Conservation (phyloP, 1,139 yeast species). For the Zygosaccharomyces sapae region DNA sequence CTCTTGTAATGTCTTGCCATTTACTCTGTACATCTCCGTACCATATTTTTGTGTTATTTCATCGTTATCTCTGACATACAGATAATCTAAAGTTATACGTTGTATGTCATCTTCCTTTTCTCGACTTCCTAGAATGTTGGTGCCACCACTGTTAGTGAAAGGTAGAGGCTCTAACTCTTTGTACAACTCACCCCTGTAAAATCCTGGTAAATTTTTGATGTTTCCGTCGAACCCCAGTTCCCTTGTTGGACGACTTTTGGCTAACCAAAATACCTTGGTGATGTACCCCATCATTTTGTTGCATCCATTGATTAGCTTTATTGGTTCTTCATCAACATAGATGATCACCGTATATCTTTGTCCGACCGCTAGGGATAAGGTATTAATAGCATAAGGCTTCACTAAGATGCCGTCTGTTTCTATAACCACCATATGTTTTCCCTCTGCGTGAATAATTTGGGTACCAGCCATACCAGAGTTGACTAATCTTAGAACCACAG, state of each 20-base stretch:
- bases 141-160: background rate
- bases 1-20: conserved; percentile 26
- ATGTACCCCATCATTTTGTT: conserved; percentile 35
- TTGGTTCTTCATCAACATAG: conserved; percentile 37
- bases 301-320: conserved; percentile 29
- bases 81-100: conserved; percentile 22
- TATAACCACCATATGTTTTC: conserved; percentile 50
- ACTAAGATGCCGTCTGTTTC: conserved; percentile 73
- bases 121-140: conserved; percentile 9
- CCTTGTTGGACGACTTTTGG: background rate
- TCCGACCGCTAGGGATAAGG: conserved; percentile 64
- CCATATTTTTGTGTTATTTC: conserved; percentile 14
- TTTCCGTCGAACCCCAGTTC: conserved; percentile 3
- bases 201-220: conserved; percentile 23
- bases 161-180: conserved; percentile 20
- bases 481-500: conserved; percentile 42
- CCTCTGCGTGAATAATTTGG: conserved; percentile 43
- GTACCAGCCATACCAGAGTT: conserved; percentile 46
- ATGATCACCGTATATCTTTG: conserved; percentile 66
- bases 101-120: conserved; percentile 4
- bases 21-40: conserved; percentile 27
- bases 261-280: conserved; percentile 23
- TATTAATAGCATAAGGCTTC: conserved; percentile 50
- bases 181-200: conserved; percentile 22
- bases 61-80: conserved; percentile 14